Evolutionary conservation across 306 rosid species (phyloP).

Genomic region (Leucaena leucocephala): DNA sequence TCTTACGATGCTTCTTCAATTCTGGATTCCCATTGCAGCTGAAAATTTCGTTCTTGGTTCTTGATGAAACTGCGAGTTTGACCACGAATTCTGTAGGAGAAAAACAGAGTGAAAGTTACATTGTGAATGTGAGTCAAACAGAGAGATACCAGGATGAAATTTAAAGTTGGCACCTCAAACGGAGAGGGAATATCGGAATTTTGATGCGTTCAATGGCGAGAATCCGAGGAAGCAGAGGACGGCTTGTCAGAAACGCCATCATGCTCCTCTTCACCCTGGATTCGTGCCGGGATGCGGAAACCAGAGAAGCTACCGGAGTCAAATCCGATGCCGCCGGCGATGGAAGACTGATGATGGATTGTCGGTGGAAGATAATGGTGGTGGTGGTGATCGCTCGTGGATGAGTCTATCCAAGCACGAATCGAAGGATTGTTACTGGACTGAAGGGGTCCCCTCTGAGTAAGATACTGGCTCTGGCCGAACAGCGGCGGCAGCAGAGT

Average conservation of each 20-base stretch:
- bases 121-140: not conserved
- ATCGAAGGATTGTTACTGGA: conserved; percentile 92
- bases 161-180: conserved; percentile 52
- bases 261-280: conserved; percentile 96
- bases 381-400: conserved; percentile 39
- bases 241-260: conserved; percentile 87
- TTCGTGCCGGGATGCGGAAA: conserved; percentile 83
- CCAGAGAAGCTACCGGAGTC: conserved; percentile 66
- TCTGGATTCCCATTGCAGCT: conserved; percentile 30
- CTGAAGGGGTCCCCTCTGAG: conserved; percentile 99
- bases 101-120: not conserved
- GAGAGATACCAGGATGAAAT: not conserved
- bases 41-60: not conserved
- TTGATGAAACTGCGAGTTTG: conserved; percentile 3
- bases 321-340: conserved; percentile 55
- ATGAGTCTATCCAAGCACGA: conserved; percentile 89
- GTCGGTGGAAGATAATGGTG: conserved; percentile 48
- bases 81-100: conserved; percentile 13
- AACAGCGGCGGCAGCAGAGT: conserved; percentile 43
- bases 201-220: conserved; percentile 73
- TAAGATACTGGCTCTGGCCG: conserved; percentile 65
- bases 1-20: not conserved
- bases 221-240: conserved; percentile 99
- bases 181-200: conserved; percentile 40
- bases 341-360: conserved; percentile 56